phyloP scores from a whole-genome alignment of 805 yeast species.

The Scheffersomyces stipitis region DNA sequence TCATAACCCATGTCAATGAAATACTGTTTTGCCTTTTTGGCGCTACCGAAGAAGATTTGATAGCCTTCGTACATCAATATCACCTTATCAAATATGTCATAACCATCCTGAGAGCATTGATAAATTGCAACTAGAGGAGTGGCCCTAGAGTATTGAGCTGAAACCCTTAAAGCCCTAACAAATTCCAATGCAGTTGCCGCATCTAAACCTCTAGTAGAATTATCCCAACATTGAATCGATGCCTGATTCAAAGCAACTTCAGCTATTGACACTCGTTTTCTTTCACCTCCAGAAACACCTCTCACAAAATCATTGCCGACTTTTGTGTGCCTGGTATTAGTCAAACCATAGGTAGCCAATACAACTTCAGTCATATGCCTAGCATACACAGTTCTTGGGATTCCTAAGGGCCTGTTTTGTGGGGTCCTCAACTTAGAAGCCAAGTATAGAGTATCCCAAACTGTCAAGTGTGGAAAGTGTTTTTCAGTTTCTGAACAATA shows the following conservation, averaged over 20 bases:
- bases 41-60: slow-evolving; percentile 51
- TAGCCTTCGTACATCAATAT: slow-evolving; percentile 53
- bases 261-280: slow-evolving; percentile 24
- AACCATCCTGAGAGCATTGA: slow-evolving; percentile 67
- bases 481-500: slow-evolving; percentile 65
- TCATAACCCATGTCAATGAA: slow-evolving; percentile 53
- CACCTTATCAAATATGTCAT: slow-evolving; percentile 59
- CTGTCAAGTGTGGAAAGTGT: slow-evolving; percentile 68
- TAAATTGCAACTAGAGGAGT: slow-evolving; percentile 61
- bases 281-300: slow-evolving; percentile 25
- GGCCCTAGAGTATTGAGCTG: slow-evolving; percentile 45
- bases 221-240: slow-evolving; percentile 62
- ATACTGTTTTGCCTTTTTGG: slow-evolving; percentile 44
- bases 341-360: slow-evolving; percentile 56
- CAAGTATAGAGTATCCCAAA: slow-evolving; percentile 60
- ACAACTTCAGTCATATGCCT: slow-evolving; percentile 52
- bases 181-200: slow-evolving; percentile 71
- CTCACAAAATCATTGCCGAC: slow-evolving; percentile 61
- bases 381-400: slow-evolving; percentile 53
- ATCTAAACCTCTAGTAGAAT: slow-evolving; percentile 70
- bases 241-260: slow-evolving; percentile 27
- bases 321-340: slow-evolving; percentile 55
- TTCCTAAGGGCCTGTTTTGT: slow-evolving; percentile 55
- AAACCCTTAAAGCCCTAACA: slow-evolving; percentile 56
- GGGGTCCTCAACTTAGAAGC: slow-evolving; percentile 65